Evolutionary conservation across 2,329 filamentous ascomycete genomes (phyloP), one percentile per base, ranked within the genome.

Genomic region (Calonectria hawksworthii): DNA sequence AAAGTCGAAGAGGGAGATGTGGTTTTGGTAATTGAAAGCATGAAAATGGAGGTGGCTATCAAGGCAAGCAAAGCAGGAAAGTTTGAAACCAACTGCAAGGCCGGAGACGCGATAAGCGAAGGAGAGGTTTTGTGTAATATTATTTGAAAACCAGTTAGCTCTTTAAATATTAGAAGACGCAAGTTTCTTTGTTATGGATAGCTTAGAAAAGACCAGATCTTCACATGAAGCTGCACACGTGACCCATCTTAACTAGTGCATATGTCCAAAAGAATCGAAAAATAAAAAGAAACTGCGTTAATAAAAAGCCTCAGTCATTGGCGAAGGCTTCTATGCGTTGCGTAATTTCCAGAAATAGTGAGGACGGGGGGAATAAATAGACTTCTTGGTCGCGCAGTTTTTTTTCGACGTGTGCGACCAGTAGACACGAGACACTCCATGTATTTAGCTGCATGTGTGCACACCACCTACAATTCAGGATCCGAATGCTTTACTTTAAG

Each of bases 11-110:
- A 56, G 4, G 77, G 78, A 18, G 79, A 80, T 18, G 68, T 74
- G 5, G 74, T 82, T 1, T 78, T 81, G 72, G 73, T 81, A 1
- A 75, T 82, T 28, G 80, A 81, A 50, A 81, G 80, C 38, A 82
- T 82, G 79, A 80, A 82, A 65, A 82, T 80, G 80, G 79, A 82
- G 56, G 71, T 80, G 8, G 74, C 72, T 13, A 79, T 79, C 47
- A 63, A 69, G 41, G 73, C 70, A n/a, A 50, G 38, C 13, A 72
- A 67, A 26, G 64, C 34, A 44, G 76, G 76, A 2, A 23, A 65
- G 50, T 77, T 77, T 63, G 61, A 75, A 18, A 72, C 74, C 16
- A 54, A 23, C 18, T 74, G 73, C 44, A 76, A 76, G 36, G 73
- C 61, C 7, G 76, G 76, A 0, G 76, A 77, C 54, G 76, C 75